Evolutionary conservation across 176 grass and related monocot species (phyloP).

Genomic region (Phoenix dactylifera): DNA sequence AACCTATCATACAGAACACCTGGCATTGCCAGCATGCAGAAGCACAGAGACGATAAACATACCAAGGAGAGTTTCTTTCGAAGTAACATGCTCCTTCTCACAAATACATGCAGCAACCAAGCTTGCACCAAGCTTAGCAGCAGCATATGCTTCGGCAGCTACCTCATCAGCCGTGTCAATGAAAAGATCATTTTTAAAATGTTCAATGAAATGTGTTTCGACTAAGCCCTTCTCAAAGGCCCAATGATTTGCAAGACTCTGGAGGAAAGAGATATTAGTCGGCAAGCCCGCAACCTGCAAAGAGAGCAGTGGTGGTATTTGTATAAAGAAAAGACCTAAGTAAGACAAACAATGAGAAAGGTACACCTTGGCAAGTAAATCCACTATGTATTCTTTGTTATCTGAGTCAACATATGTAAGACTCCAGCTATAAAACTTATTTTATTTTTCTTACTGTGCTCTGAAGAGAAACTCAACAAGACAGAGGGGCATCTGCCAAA

Average conservation of each 20-base stretch:
- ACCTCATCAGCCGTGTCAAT: conserved; percentile 32
- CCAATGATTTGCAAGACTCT: conserved; percentile 72
- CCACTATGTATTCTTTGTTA: no score
- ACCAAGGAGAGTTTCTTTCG: conserved; percentile 37
- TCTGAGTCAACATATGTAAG: background rate
- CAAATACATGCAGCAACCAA: conserved; percentile 80
- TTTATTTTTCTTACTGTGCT: conserved; percentile 5
- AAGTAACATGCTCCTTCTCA: conserved; percentile 40
- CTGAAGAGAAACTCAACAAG: background rate
- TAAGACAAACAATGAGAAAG: background rate
- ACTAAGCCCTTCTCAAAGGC: conserved; percentile 79
- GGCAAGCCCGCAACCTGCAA: conserved; percentile 87
- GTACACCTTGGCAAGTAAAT: no score
- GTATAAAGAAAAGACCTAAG: no score
- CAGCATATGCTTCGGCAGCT: conserved; percentile 28
- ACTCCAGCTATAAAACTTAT: background rate
- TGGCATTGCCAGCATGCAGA: no score
- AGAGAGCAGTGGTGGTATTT: no score
- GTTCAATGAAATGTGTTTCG: conserved; percentile 87
- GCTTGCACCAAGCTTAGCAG: conserved; percentile 47
- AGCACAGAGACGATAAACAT: conserved; percentile 26
- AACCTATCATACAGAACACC: no score
- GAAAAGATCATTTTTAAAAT: conserved; percentile 59
- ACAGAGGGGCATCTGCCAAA: no score
- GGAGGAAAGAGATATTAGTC: conserved; percentile 75